Conservation (phyloP, 768 basidiomycete genomes). For the Mycena rosella region DNA sequence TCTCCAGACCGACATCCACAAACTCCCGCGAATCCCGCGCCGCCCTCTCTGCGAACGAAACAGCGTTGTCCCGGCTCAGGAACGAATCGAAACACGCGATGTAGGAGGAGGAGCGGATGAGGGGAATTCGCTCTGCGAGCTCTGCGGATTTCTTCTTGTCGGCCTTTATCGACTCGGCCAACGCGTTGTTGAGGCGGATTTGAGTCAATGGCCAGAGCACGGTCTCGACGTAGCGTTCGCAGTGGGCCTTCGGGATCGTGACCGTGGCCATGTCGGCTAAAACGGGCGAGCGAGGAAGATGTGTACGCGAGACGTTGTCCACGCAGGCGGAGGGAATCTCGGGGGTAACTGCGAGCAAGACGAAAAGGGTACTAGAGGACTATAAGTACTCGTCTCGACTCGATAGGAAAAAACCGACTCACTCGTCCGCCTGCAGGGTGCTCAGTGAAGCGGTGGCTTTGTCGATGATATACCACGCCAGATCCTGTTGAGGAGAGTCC, state of each 20-base stretch:
- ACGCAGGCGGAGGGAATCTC: constrained; percentile 2
- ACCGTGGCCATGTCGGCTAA: constrained; percentile 34
- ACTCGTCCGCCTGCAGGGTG: constrained; percentile 29
- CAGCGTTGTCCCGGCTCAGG: constrained; percentile 23
- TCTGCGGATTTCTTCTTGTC: constrained; percentile 33
- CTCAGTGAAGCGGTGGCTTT: constrained; percentile 22
- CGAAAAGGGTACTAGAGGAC: constrained; percentile 31
- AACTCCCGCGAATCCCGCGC: constrained; percentile 19
- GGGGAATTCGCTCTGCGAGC: constrained; percentile 29
- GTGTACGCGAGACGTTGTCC: constrained; percentile 23
- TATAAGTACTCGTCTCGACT: constrained; percentile 20
- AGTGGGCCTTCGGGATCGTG: constrained; percentile 30
- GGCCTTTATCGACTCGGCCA: constrained; percentile 23
- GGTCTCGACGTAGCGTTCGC: constrained; percentile 34
- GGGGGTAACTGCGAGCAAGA: constrained; percentile 33
- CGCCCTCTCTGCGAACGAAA: constrained; percentile 28
- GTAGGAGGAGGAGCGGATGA: constrained; percentile 27
- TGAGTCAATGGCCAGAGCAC: constrained; percentile 35
- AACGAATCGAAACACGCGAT: constrained; percentile 25
- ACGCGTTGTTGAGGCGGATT: constrained; percentile 18
- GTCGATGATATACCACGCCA: constrained; percentile 33
- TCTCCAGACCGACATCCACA: constrained; percentile 22
- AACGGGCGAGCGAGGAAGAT: constrained; percentile 29
- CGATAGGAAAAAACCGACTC: constrained; percentile 14
- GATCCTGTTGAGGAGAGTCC: constrained; percentile 32